Percentiles rank a stretch among this genome's conserved stretches.
These are phyloP conservation scores for Xylariales sp. DNA, from an alignment of 2,329 filamentous ascomycete species.

Conservation along the genomic window DNA sequence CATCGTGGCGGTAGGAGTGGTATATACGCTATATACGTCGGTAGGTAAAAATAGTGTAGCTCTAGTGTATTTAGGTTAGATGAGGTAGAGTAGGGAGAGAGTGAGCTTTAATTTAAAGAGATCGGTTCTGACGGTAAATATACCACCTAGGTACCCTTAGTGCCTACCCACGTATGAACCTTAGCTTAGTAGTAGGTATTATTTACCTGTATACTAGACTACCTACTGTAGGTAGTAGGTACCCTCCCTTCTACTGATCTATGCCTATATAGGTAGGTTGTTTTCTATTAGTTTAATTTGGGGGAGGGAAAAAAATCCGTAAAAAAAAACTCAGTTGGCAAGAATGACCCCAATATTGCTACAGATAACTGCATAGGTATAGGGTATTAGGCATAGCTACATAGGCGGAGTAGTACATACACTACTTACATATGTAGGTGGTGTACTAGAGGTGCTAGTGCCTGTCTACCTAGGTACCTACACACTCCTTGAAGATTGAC, in stretches of 20 bases:
- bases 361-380: background rate
- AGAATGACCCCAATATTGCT: background rate
- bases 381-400: background rate
- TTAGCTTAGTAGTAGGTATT: too few species aligned
- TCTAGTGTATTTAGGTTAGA: conserved; percentile 9
- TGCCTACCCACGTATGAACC: too few species aligned
- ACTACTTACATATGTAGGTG: too few species aligned
- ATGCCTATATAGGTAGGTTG: background rate
- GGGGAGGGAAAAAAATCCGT: background rate
- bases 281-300: background rate
- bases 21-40: background rate
- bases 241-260: background rate
- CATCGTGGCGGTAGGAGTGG: conserved; percentile 34
- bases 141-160: too few species aligned
- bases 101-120: conserved; percentile 1
- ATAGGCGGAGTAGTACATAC: background rate
- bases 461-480: background rate
- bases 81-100: background rate
- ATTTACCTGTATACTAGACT: background rate
- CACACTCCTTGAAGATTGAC: background rate
- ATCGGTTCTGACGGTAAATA: too few species aligned
- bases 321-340: too few species aligned
- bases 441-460: background rate
- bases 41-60: conserved; percentile 15
- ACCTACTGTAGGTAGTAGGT: background rate